Percentiles rank a stretch among this genome's conserved stretches.
These are phyloP conservation scores for Cavenderia fasciculata DNA, from an alignment of 78 protist species.

Conservation along the genomic window DNA sequence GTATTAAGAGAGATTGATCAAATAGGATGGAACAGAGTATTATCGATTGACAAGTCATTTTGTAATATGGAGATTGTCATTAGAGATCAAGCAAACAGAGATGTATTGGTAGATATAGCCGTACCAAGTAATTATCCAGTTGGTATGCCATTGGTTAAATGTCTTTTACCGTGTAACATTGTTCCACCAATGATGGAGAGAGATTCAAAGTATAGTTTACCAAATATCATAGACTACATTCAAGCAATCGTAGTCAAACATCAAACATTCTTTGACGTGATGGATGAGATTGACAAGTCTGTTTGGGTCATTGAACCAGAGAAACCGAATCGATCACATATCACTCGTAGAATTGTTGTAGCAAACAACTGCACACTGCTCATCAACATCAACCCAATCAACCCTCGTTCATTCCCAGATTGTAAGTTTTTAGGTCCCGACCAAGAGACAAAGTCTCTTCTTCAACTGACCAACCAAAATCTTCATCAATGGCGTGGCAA, in stretches of 20 bases:
- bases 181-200: neutral
- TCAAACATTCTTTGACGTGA: slow-evolving; percentile 40
- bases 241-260: neutral
- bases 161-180: neutral
- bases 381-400: slow-evolving; percentile 15
- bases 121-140: neutral
- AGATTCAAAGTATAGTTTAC: neutral
- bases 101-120: neutral
- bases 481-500: neutral
- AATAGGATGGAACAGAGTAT: slow-evolving; percentile 49
- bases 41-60: slow-evolving; percentile 7
- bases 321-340: neutral
- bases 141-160: neutral
- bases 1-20: slow-evolving; percentile 32
- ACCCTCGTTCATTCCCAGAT: slow-evolving; percentile 23
- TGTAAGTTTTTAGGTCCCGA: slow-evolving; percentile 30
- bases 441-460: neutral
- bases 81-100: neutral
- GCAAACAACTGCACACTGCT: slow-evolving; percentile 33
- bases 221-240: neutral
- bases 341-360: slow-evolving; percentile 16
- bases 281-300: slow-evolving; percentile 41
- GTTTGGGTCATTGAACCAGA: slow-evolving; percentile 65
- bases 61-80: neutral
- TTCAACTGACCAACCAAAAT: neutral